These are phyloP conservation scores for Septoria petroselini DNA, from an alignment of 2,329 filamentous ascomycete species.

Conservation along the genomic window DNA sequence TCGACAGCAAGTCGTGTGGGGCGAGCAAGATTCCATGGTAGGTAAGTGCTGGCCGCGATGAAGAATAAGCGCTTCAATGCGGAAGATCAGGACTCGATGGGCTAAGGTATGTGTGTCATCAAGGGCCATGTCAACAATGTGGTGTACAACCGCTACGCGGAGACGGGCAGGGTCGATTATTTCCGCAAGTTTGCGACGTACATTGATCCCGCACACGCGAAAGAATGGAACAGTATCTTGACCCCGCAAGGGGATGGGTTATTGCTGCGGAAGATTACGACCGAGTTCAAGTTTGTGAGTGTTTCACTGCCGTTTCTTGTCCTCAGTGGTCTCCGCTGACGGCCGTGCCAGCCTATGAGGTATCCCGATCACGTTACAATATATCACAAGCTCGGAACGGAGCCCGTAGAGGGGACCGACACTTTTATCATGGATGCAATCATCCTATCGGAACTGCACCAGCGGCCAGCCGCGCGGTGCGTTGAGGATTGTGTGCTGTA, in stretches of 20 bases:
- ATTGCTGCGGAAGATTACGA: slow-evolving; percentile 74
- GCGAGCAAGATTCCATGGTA: slow-evolving; percentile 69
- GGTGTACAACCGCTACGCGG: slow-evolving; percentile 77
- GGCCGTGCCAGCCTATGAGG: slow-evolving; percentile 65
- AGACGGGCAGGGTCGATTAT: slow-evolving; percentile 78
- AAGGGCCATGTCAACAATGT: slow-evolving; percentile 81
- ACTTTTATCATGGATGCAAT: slow-evolving; percentile 60
- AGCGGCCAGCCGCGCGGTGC: slow-evolving; percentile 68
- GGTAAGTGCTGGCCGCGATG: slow-evolving; percentile 20
- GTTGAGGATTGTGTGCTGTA: slow-evolving; percentile 78
- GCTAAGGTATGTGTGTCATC: slow-evolving; percentile 20
- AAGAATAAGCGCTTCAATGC: neutral
- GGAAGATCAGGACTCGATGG: neutral
- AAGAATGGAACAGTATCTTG: slow-evolving; percentile 67
- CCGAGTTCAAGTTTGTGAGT: slow-evolving; percentile 80
- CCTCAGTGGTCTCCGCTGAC: slow-evolving; percentile 37
- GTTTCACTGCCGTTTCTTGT: slow-evolving; percentile 1
- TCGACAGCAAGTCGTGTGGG: slow-evolving; percentile 71
- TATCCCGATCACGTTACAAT: slow-evolving; percentile 81
- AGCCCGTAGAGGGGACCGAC: slow-evolving; percentile 50
- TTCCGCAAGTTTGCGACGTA: slow-evolving; percentile 64
- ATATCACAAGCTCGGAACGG: slow-evolving; percentile 68
- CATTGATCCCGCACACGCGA: slow-evolving; percentile 59
- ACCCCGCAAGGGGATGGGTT: slow-evolving; percentile 65
- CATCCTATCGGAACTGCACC: slow-evolving; percentile 72